Percentiles rank a stretch among this genome's conserved stretches.
Evolutionary conservation across 1,139 yeast genomes (phyloP).

Genomic region (Magnusiomyces fungicola): DNA sequence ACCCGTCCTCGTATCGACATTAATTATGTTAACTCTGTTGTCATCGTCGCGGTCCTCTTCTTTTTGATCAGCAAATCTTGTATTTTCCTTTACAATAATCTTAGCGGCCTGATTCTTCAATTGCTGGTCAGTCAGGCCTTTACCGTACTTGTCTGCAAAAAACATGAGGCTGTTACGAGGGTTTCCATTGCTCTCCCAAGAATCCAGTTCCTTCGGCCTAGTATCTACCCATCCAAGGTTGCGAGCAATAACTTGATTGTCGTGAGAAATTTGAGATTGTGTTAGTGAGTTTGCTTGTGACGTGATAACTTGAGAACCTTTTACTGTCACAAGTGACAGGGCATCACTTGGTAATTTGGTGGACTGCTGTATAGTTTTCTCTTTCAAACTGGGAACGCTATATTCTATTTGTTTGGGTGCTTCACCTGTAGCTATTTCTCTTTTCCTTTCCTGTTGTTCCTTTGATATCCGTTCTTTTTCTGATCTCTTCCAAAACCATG

Average conservation of each 20-base stretch:
- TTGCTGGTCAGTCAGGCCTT: constrained; percentile 9
- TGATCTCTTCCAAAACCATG: constrained; percentile 26
- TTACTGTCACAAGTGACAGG: too few relatives aligned
- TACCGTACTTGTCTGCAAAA: constrained; percentile 15
- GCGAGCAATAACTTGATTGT: constrained; percentile 8
- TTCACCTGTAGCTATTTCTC: constrained; percentile 3
- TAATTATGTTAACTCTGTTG: background rate
- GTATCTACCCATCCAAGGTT: constrained; percentile 16
- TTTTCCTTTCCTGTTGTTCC: too few relatives aligned
- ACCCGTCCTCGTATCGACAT: background rate
- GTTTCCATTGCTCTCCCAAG: constrained; percentile 12
- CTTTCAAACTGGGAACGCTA: too few relatives aligned
- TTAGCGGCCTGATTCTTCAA: constrained; percentile 12
- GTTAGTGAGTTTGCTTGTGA: too few relatives aligned
- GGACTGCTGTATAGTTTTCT: too few relatives aligned
- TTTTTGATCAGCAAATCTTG: constrained; percentile 13
- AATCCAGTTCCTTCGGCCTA: constrained; percentile 12
- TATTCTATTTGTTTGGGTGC: constrained; percentile 1
- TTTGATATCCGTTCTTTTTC: too few relatives aligned
- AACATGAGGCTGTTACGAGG: constrained; percentile 25
- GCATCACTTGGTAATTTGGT: too few relatives aligned
- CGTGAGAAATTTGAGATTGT: too few relatives aligned
- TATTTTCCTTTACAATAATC: constrained; percentile 18
- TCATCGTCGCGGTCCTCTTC: background rate
- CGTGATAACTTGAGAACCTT: too few relatives aligned